Evolutionary conservation across 306 rosid species (phyloP), one percentile per base, ranked within the genome.

Genomic region (Macrotyloma uniflorum): DNA sequence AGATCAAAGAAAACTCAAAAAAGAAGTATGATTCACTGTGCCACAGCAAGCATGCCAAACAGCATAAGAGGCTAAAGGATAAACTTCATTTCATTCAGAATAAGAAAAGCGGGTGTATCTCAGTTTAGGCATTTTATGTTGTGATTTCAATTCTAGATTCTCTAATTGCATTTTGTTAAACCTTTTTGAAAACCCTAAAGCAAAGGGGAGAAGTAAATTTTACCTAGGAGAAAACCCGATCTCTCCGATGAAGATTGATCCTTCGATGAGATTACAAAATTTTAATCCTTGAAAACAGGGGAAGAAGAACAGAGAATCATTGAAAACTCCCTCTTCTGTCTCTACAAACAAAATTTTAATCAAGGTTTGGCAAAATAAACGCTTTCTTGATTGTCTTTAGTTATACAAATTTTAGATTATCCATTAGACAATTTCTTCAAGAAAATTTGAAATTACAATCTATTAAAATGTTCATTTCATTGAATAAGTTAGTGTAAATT

Each of bases 161-260:
- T 65, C 38, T 2, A 67, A 61, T 30, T 67, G 38, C 19, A 68
- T 30, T 54, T 38, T 47, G 20, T 35, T 24, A 46, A 0, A 66
- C 54, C 3, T 16, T 18, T 38, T 50, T 38, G 59, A 49, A 67
- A 79, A 76, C 83, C 83, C 77, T 63, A 71, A 40, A 49, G 68
- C 18, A 62, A 54, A 57, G 65, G 11, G 58, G 42, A 54, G 66
- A 75, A 64, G 62, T 75, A 3, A 49, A 70, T 70, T 26, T 85
- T 47, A 85, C 84, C 84, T 16, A 22, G 2, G 68, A 24, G n/a
- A 70, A 75, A 43, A 77, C 1, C 24, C 46, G 49, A 74, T 58
- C 30, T 15, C 51, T 47, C 35, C 16, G 32, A 51, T 50, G 16
- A 61, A 23, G 62, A 58, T 66, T 49, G 83, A 43, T 45, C 59